These are phyloP conservation scores for Venturiaceae sp. DNA, from an alignment of 2,329 filamentous ascomycete species.

Conservation along the genomic window DNA sequence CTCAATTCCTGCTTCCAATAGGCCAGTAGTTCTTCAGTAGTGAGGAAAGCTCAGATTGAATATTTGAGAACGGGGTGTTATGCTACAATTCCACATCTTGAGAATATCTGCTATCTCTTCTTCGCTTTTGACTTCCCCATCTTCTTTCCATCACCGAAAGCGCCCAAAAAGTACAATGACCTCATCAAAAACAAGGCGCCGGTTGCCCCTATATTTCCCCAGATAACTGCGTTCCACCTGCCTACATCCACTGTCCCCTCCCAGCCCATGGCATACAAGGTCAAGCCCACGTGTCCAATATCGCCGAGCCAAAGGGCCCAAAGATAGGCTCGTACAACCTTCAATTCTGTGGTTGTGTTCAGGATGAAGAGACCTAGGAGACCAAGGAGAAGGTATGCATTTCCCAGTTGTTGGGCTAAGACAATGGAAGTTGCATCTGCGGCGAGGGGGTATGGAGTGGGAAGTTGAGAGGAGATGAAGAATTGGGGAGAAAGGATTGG, in stretches of 20 bases:
- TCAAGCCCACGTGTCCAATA: slow-evolving; percentile 56
- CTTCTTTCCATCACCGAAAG: slow-evolving; percentile 31
- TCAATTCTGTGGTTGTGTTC: slow-evolving; percentile 53
- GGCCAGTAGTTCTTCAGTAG: too few relatives aligned
- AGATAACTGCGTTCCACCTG: slow-evolving; percentile 61
- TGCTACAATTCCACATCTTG: too few relatives aligned
- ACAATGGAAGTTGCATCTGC: slow-evolving; percentile 26
- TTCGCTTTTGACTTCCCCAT: background rate
- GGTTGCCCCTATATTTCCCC: slow-evolving; percentile 62
- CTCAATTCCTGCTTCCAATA: too few relatives aligned
- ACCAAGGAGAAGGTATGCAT: slow-evolving; percentile 57
- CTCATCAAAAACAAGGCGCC: slow-evolving; percentile 50
- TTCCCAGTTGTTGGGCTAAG: slow-evolving; percentile 59
- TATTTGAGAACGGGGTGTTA: too few relatives aligned
- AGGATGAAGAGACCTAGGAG: slow-evolving; percentile 55
- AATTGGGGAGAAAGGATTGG: slow-evolving; percentile 12
- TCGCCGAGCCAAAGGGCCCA: slow-evolving; percentile 56
- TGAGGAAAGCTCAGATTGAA: too few relatives aligned
- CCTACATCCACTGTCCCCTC: slow-evolving; percentile 42
- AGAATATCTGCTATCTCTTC: too few relatives aligned
- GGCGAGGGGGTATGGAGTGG: background rate
- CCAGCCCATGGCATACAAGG: slow-evolving; percentile 48
- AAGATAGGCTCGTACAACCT: slow-evolving; percentile 58
- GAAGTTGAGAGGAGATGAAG: slow-evolving; percentile 13
- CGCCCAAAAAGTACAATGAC: slow-evolving; percentile 47